phyloP scores from a whole-genome alignment of 164 flowering plant species.

The Vitis labrusca region DNA sequence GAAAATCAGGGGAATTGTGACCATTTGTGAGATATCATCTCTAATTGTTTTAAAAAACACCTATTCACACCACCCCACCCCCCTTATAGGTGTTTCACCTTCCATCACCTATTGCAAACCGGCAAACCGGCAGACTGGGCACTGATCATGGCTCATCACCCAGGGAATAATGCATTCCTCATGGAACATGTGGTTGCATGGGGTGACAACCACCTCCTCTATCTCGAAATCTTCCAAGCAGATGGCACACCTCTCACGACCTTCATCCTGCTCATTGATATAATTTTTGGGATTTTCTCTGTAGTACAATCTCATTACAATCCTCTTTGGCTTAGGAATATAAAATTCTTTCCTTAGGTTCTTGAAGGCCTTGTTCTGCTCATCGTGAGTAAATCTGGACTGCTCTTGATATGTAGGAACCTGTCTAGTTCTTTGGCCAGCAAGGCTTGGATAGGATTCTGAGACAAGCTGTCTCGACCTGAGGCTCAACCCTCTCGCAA shows the following conservation, averaged over 20 bases:
- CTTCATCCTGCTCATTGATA: constrained; percentile 23
- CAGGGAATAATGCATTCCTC: constrained; percentile 56
- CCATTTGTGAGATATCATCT: too few relatives aligned
- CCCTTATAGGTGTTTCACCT: too few relatives aligned
- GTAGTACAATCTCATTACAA: constrained; percentile 29
- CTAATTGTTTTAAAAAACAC: too few relatives aligned
- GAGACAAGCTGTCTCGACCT: background rate
- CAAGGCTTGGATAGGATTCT: constrained; percentile 3
- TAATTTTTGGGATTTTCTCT: constrained; percentile 15
- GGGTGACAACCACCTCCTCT: constrained; percentile 49
- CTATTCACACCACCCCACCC: too few relatives aligned
- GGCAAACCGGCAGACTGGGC: constrained; percentile 66
- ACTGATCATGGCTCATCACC: constrained; percentile 51
- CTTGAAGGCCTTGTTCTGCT: constrained; percentile 35
- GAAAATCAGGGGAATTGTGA: too few relatives aligned
- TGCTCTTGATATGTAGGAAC: constrained; percentile 13
- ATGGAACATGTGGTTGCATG: constrained; percentile 73
- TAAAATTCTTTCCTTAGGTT: constrained; percentile 45
- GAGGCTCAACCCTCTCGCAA: too few relatives aligned
- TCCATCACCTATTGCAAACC: constrained; percentile 26
- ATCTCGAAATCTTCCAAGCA: constrained; percentile 61
- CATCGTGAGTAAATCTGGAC: constrained; percentile 28
- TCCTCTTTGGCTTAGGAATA: constrained; percentile 28
- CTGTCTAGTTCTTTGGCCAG: constrained; percentile 5
- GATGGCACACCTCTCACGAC: constrained; percentile 47